These are phyloP conservation scores for Aphanomyces euteiches DNA, from an alignment of 352 stramenopile species.

Conservation along the genomic window DNA sequence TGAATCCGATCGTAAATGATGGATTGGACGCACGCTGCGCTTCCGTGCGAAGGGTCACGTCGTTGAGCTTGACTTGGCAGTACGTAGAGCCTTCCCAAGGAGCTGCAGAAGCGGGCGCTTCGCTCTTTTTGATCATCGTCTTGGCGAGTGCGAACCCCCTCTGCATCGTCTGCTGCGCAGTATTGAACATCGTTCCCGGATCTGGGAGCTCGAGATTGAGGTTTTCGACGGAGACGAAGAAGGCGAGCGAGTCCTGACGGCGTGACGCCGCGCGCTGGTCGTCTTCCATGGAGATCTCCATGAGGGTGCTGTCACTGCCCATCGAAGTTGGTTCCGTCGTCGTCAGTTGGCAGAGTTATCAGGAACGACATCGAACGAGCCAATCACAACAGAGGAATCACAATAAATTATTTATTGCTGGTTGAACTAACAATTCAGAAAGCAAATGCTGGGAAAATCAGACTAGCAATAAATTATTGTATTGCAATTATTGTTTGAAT, in stretches of 20 bases:
- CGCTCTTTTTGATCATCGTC: conserved; percentile 20
- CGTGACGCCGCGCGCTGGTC: not conserved
- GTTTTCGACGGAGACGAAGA: conserved; percentile 12
- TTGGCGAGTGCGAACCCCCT: conserved; percentile 10
- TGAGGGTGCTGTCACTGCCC: not conserved
- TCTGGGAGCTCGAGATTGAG: not conserved
- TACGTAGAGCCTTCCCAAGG: not conserved
- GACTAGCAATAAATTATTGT: too few species aligned
- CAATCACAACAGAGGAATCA: too few species aligned
- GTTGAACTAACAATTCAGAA: too few species aligned
- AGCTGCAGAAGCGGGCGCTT: not conserved
- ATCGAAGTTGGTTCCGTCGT: not conserved
- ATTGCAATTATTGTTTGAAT: too few species aligned
- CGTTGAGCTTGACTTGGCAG: not conserved
- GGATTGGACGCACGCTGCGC: not conserved
- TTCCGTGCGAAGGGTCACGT: not conserved
- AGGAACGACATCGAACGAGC: too few species aligned
- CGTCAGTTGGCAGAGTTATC: too few species aligned
- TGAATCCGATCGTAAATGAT: not conserved
- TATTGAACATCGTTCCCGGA: not conserved
- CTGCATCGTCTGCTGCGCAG: conserved; percentile 12
- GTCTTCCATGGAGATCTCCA: conserved; percentile 6
- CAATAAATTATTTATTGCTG: too few species aligned
- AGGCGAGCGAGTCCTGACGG: not conserved
- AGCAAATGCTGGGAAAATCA: too few species aligned